Evolutionary conservation across 768 basidiomycete species (phyloP).

Genomic region (Mrakia gelida): DNA sequence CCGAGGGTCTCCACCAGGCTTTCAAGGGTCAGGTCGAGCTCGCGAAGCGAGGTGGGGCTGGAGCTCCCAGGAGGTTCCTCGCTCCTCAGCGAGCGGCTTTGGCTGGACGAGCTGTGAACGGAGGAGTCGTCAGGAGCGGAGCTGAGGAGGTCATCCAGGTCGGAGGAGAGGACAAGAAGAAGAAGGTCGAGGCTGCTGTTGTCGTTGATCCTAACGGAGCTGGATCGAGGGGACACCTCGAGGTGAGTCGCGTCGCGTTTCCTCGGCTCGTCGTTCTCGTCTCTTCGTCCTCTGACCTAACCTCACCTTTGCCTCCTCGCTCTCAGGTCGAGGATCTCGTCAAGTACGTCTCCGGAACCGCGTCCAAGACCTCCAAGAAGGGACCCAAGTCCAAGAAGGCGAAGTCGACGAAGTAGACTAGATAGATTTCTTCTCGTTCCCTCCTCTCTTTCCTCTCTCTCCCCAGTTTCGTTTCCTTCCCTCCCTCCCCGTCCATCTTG

Average conservation of each 20-base stretch:
- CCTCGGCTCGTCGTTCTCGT: neutral
- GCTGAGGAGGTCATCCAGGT: neutral
- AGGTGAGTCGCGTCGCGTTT: conserved; percentile 16
- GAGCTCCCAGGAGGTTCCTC: conserved; percentile 34
- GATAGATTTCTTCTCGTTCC: neutral
- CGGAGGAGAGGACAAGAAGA: neutral
- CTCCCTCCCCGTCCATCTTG: neutral
- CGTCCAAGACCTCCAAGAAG: conserved; percentile 11
- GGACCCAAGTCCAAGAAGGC: conserved; percentile 18
- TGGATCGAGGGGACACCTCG: conserved; percentile 31
- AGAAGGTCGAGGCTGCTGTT: neutral
- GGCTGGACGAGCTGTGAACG: conserved; percentile 5
- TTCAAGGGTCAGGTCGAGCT: conserved; percentile 37
- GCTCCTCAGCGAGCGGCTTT: conserved; percentile 14
- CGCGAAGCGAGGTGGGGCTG: conserved; percentile 35
- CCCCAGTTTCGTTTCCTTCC: too few species aligned
- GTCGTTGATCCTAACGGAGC: neutral
- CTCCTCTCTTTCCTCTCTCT: neutral
- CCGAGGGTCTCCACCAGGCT: conserved; percentile 43
- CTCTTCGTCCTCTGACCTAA: neutral
- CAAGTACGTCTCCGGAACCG: conserved; percentile 42
- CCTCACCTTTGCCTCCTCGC: neutral
- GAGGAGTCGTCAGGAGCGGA: neutral
- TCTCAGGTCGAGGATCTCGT: conserved; percentile 48
- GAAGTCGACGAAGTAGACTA: neutral